Percentiles rank a stretch among this genome's conserved stretches.
phyloP scores from a whole-genome alignment of 2,329 filamentous ascomycete genomes.

The Phyllachora maydis region DNA sequence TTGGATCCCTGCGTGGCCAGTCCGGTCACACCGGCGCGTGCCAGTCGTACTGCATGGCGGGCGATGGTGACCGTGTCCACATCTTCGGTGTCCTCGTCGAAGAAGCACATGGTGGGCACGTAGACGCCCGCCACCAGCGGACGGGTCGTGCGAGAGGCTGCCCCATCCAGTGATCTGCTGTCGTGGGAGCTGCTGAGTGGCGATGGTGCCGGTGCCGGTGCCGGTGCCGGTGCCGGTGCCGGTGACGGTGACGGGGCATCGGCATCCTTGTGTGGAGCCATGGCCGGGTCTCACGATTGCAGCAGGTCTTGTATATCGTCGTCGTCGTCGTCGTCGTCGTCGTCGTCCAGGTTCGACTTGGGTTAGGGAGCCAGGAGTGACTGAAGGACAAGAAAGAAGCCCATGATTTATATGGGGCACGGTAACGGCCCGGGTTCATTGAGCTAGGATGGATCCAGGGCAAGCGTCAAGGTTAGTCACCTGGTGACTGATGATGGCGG shows the following conservation, averaged over 20 bases:
- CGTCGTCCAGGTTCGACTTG: too few species aligned
- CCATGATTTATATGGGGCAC: too few species aligned
- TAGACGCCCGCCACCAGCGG: slow-evolving; percentile 35
- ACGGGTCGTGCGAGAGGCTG: slow-evolving; percentile 13
- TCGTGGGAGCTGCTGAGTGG: slow-evolving; percentile 20
- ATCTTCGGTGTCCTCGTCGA: slow-evolving; percentile 42
- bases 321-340: too few species aligned
- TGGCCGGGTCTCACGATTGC: slow-evolving; percentile 7
- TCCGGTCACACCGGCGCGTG: slow-evolving; percentile 50
- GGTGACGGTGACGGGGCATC: slow-evolving; percentile 24
- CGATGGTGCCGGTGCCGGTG: slow-evolving; percentile 11
- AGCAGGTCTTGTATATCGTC: too few species aligned
- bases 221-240: slow-evolving; percentile 13
- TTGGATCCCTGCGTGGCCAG: slow-evolving; percentile 66
- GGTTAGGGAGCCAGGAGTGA: too few species aligned
- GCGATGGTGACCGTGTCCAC: slow-evolving; percentile 41
- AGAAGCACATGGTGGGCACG: slow-evolving; percentile 57
- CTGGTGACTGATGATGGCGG: too few species aligned
- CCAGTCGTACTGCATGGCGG: slow-evolving; percentile 46
- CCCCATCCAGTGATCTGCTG: slow-evolving; percentile 14
- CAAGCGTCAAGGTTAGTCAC: too few species aligned
- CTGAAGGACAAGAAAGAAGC: too few species aligned
- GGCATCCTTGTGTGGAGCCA: slow-evolving; percentile 25
- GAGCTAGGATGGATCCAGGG: too few species aligned
- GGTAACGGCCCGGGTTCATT: too few species aligned